Evolutionary conservation across 805 yeast species (phyloP).

Genomic region (Sugiyamaella floridensis): DNA sequence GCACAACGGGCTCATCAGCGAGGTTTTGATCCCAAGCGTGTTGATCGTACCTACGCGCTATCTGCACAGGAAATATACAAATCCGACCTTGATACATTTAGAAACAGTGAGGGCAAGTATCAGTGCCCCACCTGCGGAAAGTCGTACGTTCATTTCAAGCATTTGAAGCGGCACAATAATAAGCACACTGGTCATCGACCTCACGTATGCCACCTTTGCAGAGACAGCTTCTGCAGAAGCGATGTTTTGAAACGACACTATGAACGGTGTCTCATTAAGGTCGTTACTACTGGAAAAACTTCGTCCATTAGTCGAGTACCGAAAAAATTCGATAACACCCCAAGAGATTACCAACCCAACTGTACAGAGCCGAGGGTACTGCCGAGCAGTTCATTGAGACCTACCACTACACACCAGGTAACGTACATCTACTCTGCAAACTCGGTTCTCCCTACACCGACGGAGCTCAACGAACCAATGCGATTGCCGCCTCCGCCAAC

Average conservation of each 20-base stretch:
- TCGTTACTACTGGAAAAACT: conserved; percentile 9
- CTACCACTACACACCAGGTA: background rate
- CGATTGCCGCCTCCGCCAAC: background rate
- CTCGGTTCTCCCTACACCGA: background rate
- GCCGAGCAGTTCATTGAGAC: background rate
- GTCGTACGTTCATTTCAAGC: conserved; percentile 46
- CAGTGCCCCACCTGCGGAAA: conserved; percentile 19
- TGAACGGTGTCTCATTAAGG: conserved; percentile 15
- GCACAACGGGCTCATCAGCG: background rate
- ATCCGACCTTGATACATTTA: background rate
- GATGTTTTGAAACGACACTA: conserved; percentile 21
- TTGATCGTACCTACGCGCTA: background rate
- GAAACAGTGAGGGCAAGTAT: conserved; percentile 12
- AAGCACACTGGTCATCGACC: conserved; percentile 85
- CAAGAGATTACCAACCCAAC: background rate
- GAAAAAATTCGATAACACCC: background rate
- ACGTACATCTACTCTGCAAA: background rate
- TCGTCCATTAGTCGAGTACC: conserved; percentile 15
- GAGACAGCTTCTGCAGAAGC: conserved; percentile 24
- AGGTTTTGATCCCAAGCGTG: background rate
- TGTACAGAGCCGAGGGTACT: background rate
- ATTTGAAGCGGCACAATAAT: conserved; percentile 71
- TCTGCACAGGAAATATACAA: background rate
- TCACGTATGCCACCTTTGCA: conserved; percentile 66
- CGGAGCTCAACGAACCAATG: background rate